phyloP scores from a whole-genome alignment of 176 grass and related monocot genomes.

The Microstegium vimineum region DNA sequence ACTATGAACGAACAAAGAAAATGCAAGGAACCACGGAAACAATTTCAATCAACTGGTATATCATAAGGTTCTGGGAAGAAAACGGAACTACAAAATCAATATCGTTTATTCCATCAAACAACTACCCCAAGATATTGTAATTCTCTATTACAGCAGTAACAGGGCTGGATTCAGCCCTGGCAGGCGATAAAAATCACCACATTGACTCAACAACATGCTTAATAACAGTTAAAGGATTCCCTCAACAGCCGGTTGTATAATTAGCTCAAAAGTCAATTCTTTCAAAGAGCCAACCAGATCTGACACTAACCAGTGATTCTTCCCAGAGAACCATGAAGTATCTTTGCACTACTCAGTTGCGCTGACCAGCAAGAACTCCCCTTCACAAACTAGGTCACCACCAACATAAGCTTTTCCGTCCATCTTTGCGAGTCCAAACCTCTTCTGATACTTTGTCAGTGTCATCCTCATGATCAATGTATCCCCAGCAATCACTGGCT shows the following conservation, averaged over 20 bases:
- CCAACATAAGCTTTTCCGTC: slow-evolving; percentile 97
- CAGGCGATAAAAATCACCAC: neutral
- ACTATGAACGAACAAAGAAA: neutral
- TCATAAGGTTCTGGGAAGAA: neutral
- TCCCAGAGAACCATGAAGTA: neutral
- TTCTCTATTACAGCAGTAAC: neutral
- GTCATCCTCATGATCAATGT: slow-evolving; percentile 99
- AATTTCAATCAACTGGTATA: neutral
- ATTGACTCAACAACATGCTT: neutral
- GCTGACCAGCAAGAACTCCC: slow-evolving; percentile 81
- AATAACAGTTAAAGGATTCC: slow-evolving; percentile 6
- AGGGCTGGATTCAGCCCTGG: neutral
- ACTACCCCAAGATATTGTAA: neutral
- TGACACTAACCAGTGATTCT: neutral
- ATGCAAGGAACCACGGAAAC: neutral
- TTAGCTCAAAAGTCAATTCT: slow-evolving; percentile 3
- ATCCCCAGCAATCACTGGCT: slow-evolving; percentile 89
- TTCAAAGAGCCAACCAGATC: neutral
- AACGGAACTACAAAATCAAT: neutral
- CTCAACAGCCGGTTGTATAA: neutral
- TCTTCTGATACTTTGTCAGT: slow-evolving; percentile 80
- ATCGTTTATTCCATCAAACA: slow-evolving; percentile 23
- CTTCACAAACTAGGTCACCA: slow-evolving; percentile 81
- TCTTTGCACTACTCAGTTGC: slow-evolving; percentile 25
- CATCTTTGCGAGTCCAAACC: slow-evolving; percentile 91